phyloP scores from a whole-genome alignment of 257 asterid species.

The Echites panduratus region DNA sequence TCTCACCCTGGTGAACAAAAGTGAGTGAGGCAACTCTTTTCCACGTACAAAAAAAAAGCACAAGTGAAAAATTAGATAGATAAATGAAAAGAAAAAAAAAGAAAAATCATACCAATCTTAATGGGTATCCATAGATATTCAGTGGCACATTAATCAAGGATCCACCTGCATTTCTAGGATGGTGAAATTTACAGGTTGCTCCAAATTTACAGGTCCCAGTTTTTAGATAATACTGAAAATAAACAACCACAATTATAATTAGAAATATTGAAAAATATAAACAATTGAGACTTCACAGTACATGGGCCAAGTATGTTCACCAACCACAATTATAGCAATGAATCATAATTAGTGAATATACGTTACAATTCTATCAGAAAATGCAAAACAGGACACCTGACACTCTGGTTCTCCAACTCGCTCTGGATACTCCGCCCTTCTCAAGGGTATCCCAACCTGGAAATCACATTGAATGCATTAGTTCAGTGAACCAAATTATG shows the following conservation, averaged over 20 bases:
- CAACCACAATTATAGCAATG: too few relatives aligned
- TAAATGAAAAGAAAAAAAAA: not conserved
- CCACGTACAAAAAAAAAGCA: not conserved
- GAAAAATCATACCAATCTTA: constrained; percentile 61
- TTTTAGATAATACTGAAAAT: constrained; percentile 64
- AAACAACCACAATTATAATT: constrained; percentile 3
- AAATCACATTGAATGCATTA: constrained; percentile 7
- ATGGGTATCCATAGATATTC: constrained; percentile 76
- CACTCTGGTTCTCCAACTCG: constrained; percentile 76
- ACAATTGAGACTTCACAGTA: not conserved
- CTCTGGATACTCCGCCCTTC: constrained; percentile 65
- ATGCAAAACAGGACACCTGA: constrained; percentile 43
- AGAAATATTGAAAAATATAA: not conserved
- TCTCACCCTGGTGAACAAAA: constrained; percentile 52
- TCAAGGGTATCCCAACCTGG: constrained; percentile 39
- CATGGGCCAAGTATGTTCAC: not conserved
- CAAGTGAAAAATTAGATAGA: not conserved
- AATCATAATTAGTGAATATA: constrained; percentile 5
- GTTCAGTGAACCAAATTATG: not conserved
- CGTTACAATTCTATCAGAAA: not conserved
- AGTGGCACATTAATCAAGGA: constrained; percentile 54
- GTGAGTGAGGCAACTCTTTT: constrained; percentile 6
- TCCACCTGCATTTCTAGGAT: constrained; percentile 76
- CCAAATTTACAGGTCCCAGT: constrained; percentile 92
- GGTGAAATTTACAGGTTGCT: constrained; percentile 76